Evolutionary conservation across 176 grass and related monocot genomes (phyloP), one percentile per base, ranked within the genome.

Genomic region (Guadua angustifolia): DNA sequence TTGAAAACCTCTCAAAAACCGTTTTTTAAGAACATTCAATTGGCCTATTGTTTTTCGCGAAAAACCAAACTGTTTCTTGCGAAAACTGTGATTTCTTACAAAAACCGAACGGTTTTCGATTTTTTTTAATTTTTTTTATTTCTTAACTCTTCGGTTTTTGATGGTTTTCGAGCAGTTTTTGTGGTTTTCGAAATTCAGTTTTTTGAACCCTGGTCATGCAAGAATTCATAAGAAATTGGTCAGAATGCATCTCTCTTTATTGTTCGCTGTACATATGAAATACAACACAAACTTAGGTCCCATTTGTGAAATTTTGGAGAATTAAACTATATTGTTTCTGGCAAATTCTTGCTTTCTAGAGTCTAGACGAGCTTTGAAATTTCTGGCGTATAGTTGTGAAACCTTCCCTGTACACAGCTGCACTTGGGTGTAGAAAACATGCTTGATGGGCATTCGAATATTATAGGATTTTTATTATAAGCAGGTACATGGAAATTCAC

Each of bases 401-500:
- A 18, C n/a, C 6, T 69, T 56, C 19, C 1, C 5, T 71, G 29
- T 29, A 29, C 29, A 29, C 29, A 29, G 29, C 29, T 29, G 29
- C 29, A 29, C 29, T 1, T 29, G 29, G n/a, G 16, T 56, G 53
- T 21, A 18, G 46, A 47, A 78, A 69, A 78, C 65, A 50, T 50
- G 53, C 2, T 84, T 16, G 56, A 73, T 64, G 76, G 21, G 44
- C 33, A 40, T 64, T 46, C 45, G 46, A 60, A 11, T 60, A 60
- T 25, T 18, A 56, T 14, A n/a, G 22, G 12, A 68, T 5, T 57
- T 18, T 40, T 5, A 68, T 18, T 40, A 79, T n/a, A n/a, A n/a
- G 65, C 40, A 51, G 26, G 51, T 52, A 46, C 82, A 75, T 85
- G 24, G 14, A 18, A 70, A 33, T 81, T 13, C 61, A 80, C 75